Evolutionary conservation across 2,329 filamentous ascomycete genomes (phyloP), one percentile per base, ranked within the genome.

Genomic region (Penicillium corylophilum): DNA sequence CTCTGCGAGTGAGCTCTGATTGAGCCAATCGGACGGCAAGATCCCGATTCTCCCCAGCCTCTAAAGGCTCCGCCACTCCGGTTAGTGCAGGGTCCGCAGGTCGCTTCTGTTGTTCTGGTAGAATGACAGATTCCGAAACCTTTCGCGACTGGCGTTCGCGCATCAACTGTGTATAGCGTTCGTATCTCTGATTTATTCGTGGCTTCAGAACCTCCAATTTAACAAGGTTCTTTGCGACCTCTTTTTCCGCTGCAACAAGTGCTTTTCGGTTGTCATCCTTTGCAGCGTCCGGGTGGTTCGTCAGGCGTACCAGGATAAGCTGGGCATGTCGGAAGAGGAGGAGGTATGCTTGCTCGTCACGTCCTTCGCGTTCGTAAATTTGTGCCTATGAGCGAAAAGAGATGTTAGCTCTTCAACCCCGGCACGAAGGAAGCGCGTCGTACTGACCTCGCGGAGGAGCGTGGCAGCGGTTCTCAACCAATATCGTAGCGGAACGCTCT

Each of bases 301-400:
- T 80, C 8, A 99, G 78, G 48, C 87, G 81, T 6, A 90, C 82
- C 24, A 96, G 77, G 22, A 96, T 83, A n/a, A 99, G 84, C 47
- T 87, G 81, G 9, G 90, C 90, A 73, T 95, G 91, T 61, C 94
- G 86, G 68, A 94, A 90, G n/a, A 95, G 82, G 53, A 97, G 84
- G 48, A 96, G 82, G 71, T 95, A 99, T 4, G 93, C 89, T 66
- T 94, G 88, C 63, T 91, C 84, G 58, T 90, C 84, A 72, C 96
- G 92, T 64, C 87, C 87, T 71, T 97, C 93, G 38, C 82, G 82
- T 64, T 94, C 82, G 68, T 96, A 96, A 62, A 93, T 90, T 46
- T 84, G 80, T 18, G 90, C 92, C 89, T 96, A 20, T 28, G 29
- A 23, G 15, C 23, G 28, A 44, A 44, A 15, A 22, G 54, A 20